phyloP scores from a whole-genome alignment of 768 basidiomycete genomes.

The Lentinula sp. region DNA sequence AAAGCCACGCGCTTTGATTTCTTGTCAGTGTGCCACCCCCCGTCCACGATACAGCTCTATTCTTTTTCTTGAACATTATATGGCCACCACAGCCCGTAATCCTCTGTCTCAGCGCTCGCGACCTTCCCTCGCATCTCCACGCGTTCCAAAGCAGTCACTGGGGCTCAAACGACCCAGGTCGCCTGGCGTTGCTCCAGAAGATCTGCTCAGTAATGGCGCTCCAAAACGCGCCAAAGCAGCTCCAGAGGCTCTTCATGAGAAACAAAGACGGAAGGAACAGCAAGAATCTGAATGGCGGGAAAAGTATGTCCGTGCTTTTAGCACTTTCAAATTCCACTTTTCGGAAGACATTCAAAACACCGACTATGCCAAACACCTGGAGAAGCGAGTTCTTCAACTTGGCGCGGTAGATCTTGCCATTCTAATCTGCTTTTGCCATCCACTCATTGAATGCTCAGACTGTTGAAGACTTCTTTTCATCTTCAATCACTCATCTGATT shows the following conservation, averaged over 20 bases:
- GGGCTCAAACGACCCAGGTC: slow-evolving; percentile 22
- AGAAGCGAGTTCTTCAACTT: slow-evolving; percentile 53
- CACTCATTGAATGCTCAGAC: slow-evolving; percentile 36
- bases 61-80: slow-evolving; percentile 22
- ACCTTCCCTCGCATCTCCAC: slow-evolving; percentile 26
- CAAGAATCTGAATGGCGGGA: slow-evolving; percentile 67
- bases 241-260: slow-evolving; percentile 5
- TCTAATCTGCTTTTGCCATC: not conserved
- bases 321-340: slow-evolving; percentile 58
- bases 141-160: slow-evolving; percentile 11
- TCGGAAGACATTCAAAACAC: slow-evolving; percentile 37
- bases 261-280: slow-evolving; percentile 5
- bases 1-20: not conserved
- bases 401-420: slow-evolving; percentile 60
- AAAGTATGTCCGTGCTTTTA: slow-evolving; percentile 85
- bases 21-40: not conserved
- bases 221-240: slow-evolving; percentile 41
- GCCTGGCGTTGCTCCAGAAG: slow-evolving; percentile 32
- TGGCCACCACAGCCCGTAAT: slow-evolving; percentile 43
- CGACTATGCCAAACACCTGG: slow-evolving; percentile 38
- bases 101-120: slow-evolving; percentile 40
- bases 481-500: slow-evolving; percentile 82
- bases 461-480: slow-evolving; percentile 86
- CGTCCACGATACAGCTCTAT: not conserved
- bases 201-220: slow-evolving; percentile 28